Conservation (phyloP, 352 stramenopile species). For the Peronospora destructor region DNA sequence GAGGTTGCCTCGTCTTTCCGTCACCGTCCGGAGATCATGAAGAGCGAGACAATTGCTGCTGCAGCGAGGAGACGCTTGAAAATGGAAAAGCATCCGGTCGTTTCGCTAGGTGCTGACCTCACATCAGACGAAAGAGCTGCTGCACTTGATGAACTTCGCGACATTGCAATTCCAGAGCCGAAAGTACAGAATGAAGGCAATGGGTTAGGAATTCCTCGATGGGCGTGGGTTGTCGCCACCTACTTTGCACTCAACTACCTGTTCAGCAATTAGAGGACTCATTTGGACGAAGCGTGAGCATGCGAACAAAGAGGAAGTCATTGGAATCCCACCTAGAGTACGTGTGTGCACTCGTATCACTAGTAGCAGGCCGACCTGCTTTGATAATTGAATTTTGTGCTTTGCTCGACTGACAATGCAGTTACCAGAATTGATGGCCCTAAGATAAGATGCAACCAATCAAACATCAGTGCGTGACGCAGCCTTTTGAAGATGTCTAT, state of each 20-base stretch:
- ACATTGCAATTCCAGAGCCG: slow-evolving; percentile 38
- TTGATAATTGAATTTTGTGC: not conserved
- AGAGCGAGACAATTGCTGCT: slow-evolving; percentile 43
- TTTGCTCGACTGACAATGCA: no score
- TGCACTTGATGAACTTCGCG: slow-evolving; percentile 33
- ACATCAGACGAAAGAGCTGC: slow-evolving; percentile 22
- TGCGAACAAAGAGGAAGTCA: slow-evolving; percentile 1
- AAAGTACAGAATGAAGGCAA: slow-evolving; percentile 37
- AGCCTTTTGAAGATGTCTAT: no score
- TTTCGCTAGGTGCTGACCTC: slow-evolving; percentile 4
- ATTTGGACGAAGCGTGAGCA: slow-evolving; percentile 1
- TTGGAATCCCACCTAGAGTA: not conserved
- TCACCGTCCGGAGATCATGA: slow-evolving; percentile 44
- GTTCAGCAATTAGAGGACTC: slow-evolving; percentile 25
- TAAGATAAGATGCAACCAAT: no score
- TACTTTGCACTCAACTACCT: slow-evolving; percentile 73
- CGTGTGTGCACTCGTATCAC: not conserved
- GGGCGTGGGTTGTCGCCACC: slow-evolving; percentile 62
- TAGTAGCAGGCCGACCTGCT: not conserved
- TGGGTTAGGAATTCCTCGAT: slow-evolving; percentile 47
- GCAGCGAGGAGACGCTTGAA: slow-evolving; percentile 58
- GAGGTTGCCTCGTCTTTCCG: slow-evolving; percentile 58
- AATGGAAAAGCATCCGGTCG: slow-evolving; percentile 45
- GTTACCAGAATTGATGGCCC: no score
- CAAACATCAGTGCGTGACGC: no score